phyloP scores from a whole-genome alignment of 441 rosid genomes.

The Populus hybrid region DNA sequence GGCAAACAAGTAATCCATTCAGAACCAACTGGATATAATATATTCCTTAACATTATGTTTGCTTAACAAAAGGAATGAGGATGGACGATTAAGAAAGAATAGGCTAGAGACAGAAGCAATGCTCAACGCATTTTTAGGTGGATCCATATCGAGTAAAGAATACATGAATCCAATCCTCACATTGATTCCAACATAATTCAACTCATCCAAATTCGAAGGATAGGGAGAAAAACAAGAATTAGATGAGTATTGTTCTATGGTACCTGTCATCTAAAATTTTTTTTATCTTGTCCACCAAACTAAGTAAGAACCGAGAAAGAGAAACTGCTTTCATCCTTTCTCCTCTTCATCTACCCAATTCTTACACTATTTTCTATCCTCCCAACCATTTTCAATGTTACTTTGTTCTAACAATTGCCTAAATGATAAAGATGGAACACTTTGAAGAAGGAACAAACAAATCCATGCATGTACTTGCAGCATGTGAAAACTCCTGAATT shows the following conservation, averaged over 20 bases:
- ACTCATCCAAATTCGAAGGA: not conserved
- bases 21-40: constrained; percentile 1
- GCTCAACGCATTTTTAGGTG: not conserved
- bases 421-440: not conserved
- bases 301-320: not conserved
- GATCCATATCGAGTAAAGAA: not conserved
- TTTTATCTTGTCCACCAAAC: not conserved
- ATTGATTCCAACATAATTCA: not conserved
- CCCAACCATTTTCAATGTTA: not conserved
- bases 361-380: not conserved
- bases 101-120: not conserved
- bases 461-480: not conserved
- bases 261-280: not conserved
- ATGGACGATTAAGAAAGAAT: not conserved
- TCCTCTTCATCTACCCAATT: not conserved
- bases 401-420: not conserved
- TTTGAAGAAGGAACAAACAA: not conserved
- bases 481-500: not conserved
- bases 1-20: constrained; percentile 21
- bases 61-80: not conserved
- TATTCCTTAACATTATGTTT: not conserved
- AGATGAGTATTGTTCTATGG: not conserved
- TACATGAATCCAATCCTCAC: not conserved
- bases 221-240: not conserved
- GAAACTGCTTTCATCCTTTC: not conserved